phyloP scores from a whole-genome alignment of 306 rosid species.

The Cucumis cinereus region DNA sequence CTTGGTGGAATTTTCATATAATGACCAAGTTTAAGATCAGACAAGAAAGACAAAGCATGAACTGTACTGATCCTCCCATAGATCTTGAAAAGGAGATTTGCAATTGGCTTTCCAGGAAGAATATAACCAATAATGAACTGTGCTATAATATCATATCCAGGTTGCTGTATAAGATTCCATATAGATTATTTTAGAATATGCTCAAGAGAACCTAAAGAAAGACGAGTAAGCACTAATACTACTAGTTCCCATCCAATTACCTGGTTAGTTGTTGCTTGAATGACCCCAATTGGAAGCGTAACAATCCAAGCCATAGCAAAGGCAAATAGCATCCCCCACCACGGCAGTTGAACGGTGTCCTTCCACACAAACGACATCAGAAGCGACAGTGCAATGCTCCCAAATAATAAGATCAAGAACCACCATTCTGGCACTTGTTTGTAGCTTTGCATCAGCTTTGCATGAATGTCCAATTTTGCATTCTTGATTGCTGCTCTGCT shows the following conservation, averaged over 20 bases:
- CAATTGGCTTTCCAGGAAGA: constrained; percentile 94
- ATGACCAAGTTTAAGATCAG: constrained; percentile 95
- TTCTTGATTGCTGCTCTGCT: constrained; percentile 64
- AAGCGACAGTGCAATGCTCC: constrained; percentile 56
- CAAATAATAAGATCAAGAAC: constrained; percentile 54
- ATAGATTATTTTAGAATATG: not conserved
- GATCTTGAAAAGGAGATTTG: constrained; percentile 85
- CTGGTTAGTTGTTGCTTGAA: constrained; percentile 98
- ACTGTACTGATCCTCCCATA: constrained; percentile 95
- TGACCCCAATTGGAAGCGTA: constrained; percentile 94
- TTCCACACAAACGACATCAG: constrained; percentile 72
- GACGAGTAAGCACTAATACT: not conserved
- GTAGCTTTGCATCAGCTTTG: constrained; percentile 70
- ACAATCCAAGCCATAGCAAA: constrained; percentile 75
- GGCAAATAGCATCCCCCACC: constrained; percentile 98
- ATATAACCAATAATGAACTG: constrained; percentile 89
- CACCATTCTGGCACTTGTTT: constrained; percentile 97
- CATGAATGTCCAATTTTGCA: constrained; percentile 64
- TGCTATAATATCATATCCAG: constrained; percentile 95
- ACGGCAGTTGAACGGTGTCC: constrained; percentile 65
- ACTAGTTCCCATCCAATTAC: constrained; percentile 18
- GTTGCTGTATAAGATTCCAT: constrained; percentile 53
- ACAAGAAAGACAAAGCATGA: constrained; percentile 90
- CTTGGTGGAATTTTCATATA: constrained; percentile 99
- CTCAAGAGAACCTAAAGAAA: not conserved